Evolutionary conservation across 148 eudicot species (phyloP).

Genomic region (Pharnaceum exiguum): DNA sequence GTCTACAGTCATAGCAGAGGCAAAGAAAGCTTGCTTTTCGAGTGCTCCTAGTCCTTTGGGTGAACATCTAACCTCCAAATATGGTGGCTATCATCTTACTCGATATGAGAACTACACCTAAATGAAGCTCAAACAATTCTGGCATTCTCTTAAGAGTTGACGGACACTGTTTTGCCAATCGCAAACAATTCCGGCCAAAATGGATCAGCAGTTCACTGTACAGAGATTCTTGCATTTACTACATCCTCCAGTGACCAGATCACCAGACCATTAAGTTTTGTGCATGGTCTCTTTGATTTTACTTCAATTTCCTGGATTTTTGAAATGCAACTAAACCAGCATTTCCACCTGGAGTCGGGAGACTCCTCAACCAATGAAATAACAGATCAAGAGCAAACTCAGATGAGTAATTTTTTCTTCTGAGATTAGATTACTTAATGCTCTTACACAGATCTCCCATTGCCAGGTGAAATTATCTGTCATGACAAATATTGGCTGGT

Average conservation of each 20-base stretch:
- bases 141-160: constrained; percentile 20
- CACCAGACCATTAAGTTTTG: not conserved
- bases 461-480: constrained; percentile 22
- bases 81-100: constrained; percentile 16
- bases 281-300: not conserved
- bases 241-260: not conserved
- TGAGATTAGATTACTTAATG: constrained; percentile 12
- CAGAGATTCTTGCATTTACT: constrained; percentile 8
- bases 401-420: constrained; percentile 14
- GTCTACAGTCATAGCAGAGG: constrained; percentile 18
- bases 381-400: constrained; percentile 21
- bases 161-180: constrained; percentile 6
- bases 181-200: constrained; percentile 5
- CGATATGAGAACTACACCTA: constrained; percentile 10
- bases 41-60: constrained; percentile 17
- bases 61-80: constrained; percentile 19
- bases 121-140: constrained; percentile 12
- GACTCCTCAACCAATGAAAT: constrained; percentile 12
- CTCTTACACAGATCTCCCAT: constrained; percentile 16
- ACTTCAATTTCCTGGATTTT: constrained; percentile 1
- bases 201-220: constrained; percentile 11
- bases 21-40: constrained; percentile 24
- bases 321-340: constrained; percentile 9
- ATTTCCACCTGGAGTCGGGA: constrained; percentile 4
- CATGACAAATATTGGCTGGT: constrained; percentile 23